phyloP scores from a whole-genome alignment of 305 asterid genomes.

The Fraxinus paxiana region DNA sequence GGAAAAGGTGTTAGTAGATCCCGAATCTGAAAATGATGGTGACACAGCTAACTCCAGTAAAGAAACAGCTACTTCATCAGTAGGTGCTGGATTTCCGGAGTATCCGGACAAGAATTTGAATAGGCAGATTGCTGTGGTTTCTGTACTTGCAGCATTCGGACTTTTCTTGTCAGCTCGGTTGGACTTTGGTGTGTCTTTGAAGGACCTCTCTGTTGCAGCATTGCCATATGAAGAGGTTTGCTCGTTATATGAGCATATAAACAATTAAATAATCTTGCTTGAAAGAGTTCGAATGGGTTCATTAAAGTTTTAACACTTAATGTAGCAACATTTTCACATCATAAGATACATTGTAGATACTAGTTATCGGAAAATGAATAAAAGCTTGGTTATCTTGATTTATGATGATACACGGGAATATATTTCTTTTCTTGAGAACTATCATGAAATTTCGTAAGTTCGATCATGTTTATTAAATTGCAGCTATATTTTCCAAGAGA shows the following conservation, averaged over 20 bases:
- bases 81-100: constrained; percentile 44
- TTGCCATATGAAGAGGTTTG: constrained; percentile 88
- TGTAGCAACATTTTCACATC: not conserved
- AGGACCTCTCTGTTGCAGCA: constrained; percentile 75
- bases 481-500: not conserved
- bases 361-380: not conserved
- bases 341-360: not conserved
- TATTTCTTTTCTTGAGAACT: constrained; percentile 10
- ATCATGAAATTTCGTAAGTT: not conserved
- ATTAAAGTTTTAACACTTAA: not conserved
- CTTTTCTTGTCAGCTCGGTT: constrained; percentile 59
- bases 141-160: constrained; percentile 65
- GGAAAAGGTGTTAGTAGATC: constrained; percentile 43
- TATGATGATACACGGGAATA: not conserved
- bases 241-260: not conserved
- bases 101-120: constrained; percentile 67
- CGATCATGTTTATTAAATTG: not conserved
- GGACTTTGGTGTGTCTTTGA: constrained; percentile 75
- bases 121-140: constrained; percentile 56
- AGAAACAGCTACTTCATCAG: constrained; percentile 36
- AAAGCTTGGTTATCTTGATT: not conserved
- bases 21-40: constrained; percentile 34
- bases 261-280: not conserved
- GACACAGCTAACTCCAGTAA: constrained; percentile 14
- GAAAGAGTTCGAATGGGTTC: not conserved